Percentiles rank a stretch among this genome's conserved stretches.
phyloP scores from a whole-genome alignment of 1,284 basidiomycete species.

The Ustilago bromivora region DNA sequence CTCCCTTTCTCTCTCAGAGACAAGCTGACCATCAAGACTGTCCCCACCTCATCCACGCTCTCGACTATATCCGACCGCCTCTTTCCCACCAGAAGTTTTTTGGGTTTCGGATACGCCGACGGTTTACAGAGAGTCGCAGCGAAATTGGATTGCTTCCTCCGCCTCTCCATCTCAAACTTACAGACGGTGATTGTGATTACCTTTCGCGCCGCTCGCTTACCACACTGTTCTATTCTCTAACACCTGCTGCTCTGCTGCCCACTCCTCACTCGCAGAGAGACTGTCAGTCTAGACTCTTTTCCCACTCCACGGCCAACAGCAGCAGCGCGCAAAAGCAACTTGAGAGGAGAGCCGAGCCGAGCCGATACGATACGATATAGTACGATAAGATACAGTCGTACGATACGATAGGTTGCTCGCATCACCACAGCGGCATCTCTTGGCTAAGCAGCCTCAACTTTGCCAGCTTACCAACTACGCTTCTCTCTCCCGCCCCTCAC shows the following conservation, averaged over 20 bases:
- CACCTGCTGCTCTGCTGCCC: neutral
- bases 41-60: too few relatives aligned
- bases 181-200: neutral
- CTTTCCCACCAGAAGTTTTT: too few relatives aligned
- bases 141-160: too few relatives aligned
- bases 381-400: too few relatives aligned
- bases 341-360: neutral
- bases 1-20: neutral
- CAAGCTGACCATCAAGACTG: too few relatives aligned
- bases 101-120: too few relatives aligned
- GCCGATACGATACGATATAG: neutral
- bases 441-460: neutral
- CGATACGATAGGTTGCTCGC: neutral
- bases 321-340: neutral
- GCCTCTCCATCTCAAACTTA: neutral
- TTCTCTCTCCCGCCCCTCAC: neutral
- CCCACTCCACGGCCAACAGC: neutral
- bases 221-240: constrained; percentile 12
- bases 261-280: neutral
- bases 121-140: too few relatives aligned
- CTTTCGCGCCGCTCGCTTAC: constrained; percentile 25
- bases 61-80: too few relatives aligned
- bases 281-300: neutral
- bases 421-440: constrained; percentile 16
- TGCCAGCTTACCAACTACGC: constrained; percentile 2